Base-by-base conservation (phyloP, 495 filamentous ascomycete genomes). In the Neurospora terricola region DNA sequence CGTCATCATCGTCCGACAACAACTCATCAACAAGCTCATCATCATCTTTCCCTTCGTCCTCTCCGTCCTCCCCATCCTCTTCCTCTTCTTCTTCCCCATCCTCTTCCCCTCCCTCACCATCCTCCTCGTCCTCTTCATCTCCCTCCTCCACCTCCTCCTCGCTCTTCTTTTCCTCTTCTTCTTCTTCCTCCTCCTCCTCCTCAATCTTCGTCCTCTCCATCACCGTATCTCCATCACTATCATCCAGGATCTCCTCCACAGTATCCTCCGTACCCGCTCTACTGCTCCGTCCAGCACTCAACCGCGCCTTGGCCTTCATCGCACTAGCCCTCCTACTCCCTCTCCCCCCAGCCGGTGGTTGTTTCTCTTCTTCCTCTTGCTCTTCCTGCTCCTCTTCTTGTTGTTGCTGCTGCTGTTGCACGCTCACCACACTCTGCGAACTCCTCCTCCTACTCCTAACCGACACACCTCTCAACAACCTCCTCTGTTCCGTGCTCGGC, bases 1-100 rank as follows among this genome's bases (percentile, higher is more conserved):
- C 69, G 38, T 75, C 70, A 27, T 59, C 70, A 27, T 77, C 84
- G 77, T 86, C 86, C 71, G 82, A 81, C 79, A 86, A 75, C 69
- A 86, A 71, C 27, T 86, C 85, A 48, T 82, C 81, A 6, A 86
- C 82, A 5, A 82, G 72, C 66, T 74, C 70, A 27, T 76, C 74
- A 18, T 74, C 73, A 45, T 72, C 73, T 27, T 73, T 71, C 42
- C 72, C 78, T 38, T 76, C 78, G n/a, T 76, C 75, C 30, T 76
- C 72, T 8, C 27, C 79, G 36, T 45, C 45, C 5, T 70, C 36
- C 72, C 71, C 14, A 76, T 73, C 43, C 72, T 73, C n/a, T n/a
- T n/a, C n/a, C n/a, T n/a, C n/a, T n/a, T n/a, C n/a, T n/a, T n/a
- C n/a, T n/a, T n/a, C 34, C 3, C 30, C 42, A 1, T 38, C 45